A percentile compares a stretch with the other conserved stretches of the same genome.
Conservation (phyloP, 1,284 basidiomycete genomes). For the Sanghuangporus baumii region DNA sequence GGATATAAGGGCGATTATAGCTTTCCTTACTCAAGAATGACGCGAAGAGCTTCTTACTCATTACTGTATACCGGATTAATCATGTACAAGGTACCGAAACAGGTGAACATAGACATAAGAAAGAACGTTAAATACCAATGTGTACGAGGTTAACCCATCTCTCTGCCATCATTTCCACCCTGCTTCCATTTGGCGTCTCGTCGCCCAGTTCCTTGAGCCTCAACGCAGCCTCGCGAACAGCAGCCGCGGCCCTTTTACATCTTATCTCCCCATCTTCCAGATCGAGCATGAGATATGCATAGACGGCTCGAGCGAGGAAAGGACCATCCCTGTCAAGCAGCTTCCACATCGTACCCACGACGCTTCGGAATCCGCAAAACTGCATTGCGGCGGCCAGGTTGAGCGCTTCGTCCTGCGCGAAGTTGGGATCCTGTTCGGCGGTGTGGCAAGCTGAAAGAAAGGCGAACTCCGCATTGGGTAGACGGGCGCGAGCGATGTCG, state of each 20-base stretch:
- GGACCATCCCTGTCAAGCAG: conserved; percentile 26
- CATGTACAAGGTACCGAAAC: no score
- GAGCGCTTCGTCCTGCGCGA: conserved; percentile 28
- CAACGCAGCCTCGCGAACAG: not conserved
- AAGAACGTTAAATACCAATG: not conserved
- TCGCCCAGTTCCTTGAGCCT: not conserved
- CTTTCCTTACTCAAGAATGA: no score
- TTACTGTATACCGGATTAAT: no score
- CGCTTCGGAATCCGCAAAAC: conserved; percentile 30
- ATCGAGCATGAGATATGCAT: not conserved
- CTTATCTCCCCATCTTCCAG: not conserved
- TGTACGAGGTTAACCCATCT: not conserved
- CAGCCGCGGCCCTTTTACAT: not conserved
- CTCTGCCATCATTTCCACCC: not conserved
- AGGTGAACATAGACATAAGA: no score
- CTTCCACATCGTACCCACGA: conserved; percentile 38
- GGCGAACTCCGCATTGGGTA: conserved; percentile 29
- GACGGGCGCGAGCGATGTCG: conserved; percentile 25
- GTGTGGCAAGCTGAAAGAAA: conserved; percentile 31
- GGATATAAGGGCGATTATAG: no score
- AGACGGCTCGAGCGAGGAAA: not conserved
- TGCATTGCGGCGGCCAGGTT: conserved; percentile 32
- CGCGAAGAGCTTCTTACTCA: no score
- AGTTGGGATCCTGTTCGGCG: conserved; percentile 10
- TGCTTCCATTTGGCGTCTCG: not conserved